Evolutionary conservation across 2,329 filamentous ascomycete genomes (phyloP).

Genomic region (Fusarium cicatricum): DNA sequence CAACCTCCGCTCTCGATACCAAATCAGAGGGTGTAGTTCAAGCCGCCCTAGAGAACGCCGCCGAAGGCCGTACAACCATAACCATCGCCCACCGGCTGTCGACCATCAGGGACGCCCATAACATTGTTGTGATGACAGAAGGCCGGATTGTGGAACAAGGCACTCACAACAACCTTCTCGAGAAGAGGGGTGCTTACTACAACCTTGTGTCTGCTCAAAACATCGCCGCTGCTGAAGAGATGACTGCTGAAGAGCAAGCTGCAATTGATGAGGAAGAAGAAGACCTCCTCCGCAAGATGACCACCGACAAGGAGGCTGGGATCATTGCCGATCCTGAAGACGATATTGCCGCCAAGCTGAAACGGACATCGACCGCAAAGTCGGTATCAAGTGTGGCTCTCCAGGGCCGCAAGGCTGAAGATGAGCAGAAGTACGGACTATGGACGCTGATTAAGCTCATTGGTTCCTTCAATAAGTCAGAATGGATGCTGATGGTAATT

Average conservation of each 20-base stretch:
- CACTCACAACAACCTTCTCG: slow-evolving; percentile 81
- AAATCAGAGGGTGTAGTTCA: slow-evolving; percentile 96
- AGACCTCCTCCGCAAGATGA: slow-evolving; percentile 58
- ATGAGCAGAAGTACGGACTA: slow-evolving; percentile 68
- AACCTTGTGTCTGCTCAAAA: slow-evolving; percentile 89
- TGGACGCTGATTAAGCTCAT: slow-evolving; percentile 83
- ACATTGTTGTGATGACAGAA: slow-evolving; percentile 90
- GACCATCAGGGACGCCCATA: slow-evolving; percentile 92
- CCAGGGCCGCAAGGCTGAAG: slow-evolving; percentile 60
- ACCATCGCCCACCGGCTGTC: slow-evolving; percentile 95
- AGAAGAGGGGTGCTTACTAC: slow-evolving; percentile 76
- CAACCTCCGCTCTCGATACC: slow-evolving; percentile 91
- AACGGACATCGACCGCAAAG: slow-evolving; percentile 62
- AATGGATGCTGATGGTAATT: slow-evolving; percentile 75
- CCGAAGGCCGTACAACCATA: slow-evolving; percentile 89
- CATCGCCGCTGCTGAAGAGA: slow-evolving; percentile 70
- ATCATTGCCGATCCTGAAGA: slow-evolving; percentile 68
- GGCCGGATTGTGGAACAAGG: slow-evolving; percentile 94
- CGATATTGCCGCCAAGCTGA: slow-evolving; percentile 65
- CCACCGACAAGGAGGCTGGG: slow-evolving; percentile 50
- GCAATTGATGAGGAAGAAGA: slow-evolving; percentile 60
- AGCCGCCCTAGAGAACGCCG: slow-evolving; percentile 86
- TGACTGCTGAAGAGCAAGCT: slow-evolving; percentile 60
- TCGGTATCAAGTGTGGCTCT: slow-evolving; percentile 77
- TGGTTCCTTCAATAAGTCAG: slow-evolving; percentile 77